These are phyloP conservation scores for Eutrema japonicum DNA, from an alignment of 345 rosid genomes.

Conservation along the genomic window DNA sequence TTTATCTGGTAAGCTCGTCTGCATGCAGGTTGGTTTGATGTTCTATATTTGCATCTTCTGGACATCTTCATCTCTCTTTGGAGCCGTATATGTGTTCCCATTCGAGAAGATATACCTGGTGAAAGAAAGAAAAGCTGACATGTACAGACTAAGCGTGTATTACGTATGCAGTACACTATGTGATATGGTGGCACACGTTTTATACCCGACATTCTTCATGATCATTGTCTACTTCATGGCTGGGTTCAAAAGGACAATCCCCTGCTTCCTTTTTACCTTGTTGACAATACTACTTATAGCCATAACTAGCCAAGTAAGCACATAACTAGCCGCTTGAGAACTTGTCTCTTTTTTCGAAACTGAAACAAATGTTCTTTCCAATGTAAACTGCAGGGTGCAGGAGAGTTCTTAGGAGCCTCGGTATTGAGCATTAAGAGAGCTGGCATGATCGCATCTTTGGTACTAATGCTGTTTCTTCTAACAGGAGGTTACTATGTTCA, in stretches of 20 bases:
- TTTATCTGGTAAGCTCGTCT: conserved; percentile 4
- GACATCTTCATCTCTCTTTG: conserved; percentile 93
- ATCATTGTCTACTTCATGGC: conserved; percentile 94
- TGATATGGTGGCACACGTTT: conserved; percentile 92
- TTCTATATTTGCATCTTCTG: conserved; percentile 98
- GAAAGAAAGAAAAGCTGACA: conserved; percentile 94
- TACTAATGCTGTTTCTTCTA: conserved; percentile 86
- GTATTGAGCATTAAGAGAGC: conserved; percentile 85
- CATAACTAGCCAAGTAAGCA: conserved; percentile 87
- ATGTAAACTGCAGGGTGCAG: conserved; percentile 62
- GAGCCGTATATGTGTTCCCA: conserved; percentile 93
- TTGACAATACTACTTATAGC: conserved; percentile 69
- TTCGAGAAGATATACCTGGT: conserved; percentile 88
- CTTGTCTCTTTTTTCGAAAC: neutral
- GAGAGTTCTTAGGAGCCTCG: conserved; percentile 93
- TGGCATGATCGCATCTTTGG: conserved; percentile 86
- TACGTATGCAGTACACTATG: conserved; percentile 88
- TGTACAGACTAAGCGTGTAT: conserved; percentile 93
- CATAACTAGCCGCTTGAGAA: neutral
- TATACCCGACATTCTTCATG: conserved; percentile 87
- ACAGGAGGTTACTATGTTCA: conserved; percentile 98
- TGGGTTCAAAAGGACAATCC: conserved; percentile 77
- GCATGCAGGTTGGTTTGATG: conserved; percentile 74
- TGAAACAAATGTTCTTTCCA: conserved; percentile 6
- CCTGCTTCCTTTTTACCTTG: conserved; percentile 85